Percentiles rank a stretch among this genome's conserved stretches.
These are phyloP conservation scores for Blastocladiella emersonii DNA, from an alignment of 371 early-diverging fungal genomes.

Conservation along the genomic window DNA sequence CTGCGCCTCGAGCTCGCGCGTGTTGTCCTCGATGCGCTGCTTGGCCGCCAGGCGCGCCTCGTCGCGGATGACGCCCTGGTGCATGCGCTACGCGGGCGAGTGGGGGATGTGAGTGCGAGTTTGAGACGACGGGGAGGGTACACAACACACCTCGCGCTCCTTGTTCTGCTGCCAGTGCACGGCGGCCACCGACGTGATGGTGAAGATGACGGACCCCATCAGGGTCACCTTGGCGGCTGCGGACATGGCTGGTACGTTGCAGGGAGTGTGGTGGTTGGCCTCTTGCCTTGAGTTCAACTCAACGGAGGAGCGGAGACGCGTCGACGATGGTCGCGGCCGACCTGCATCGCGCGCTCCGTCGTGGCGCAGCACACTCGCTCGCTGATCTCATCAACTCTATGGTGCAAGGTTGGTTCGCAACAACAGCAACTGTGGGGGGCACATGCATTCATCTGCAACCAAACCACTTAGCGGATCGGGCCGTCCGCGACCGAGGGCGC, in stretches of 20 bases:
- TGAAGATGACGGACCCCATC: not conserved
- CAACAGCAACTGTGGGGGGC: too few relatives aligned
- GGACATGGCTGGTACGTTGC: not conserved
- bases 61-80: conserved; percentile 1
- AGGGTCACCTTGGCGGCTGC: conserved; percentile 4
- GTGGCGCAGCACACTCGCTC: too few relatives aligned
- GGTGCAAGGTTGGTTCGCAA: too few relatives aligned
- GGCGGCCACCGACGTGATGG: not conserved
- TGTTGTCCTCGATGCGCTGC: not conserved
- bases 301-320: too few relatives aligned
- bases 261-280: too few relatives aligned
- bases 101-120: not conserved
- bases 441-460: too few relatives aligned
- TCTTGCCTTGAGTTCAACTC: too few relatives aligned
- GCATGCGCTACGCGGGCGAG: not conserved
- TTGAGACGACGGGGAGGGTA: not conserved
- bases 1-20: not conserved
- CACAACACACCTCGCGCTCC: conserved; percentile 4
- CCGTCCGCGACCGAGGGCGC: conserved; percentile 19
- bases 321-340: too few relatives aligned
- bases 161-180: conserved; percentile 4
- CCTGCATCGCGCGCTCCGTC: too few relatives aligned
- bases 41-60: conserved; percentile 3
- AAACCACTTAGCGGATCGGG: conserved; percentile 28
- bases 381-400: too few relatives aligned